phyloP scores from a whole-genome alignment of 768 basidiomycete genomes.

The Leccinellum albellum region DNA sequence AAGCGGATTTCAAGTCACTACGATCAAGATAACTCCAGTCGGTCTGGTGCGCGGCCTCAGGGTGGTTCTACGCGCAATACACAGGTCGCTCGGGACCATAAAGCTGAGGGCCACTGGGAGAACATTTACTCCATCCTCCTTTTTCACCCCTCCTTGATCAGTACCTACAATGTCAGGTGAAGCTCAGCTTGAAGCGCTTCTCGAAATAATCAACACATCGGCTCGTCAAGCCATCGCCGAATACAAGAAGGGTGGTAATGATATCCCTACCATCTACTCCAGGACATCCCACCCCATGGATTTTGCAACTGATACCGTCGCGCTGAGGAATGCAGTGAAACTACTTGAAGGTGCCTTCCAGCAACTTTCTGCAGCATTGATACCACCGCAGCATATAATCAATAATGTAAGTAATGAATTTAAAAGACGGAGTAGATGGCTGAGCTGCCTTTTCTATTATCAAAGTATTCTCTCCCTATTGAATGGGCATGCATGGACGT shows the following conservation, averaged over 20 bases:
- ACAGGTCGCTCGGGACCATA: no score
- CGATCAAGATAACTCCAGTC: no score
- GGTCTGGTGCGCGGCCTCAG: no score
- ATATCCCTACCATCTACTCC: constrained; percentile 24
- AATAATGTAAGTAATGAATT: constrained; percentile 14
- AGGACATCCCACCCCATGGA: constrained; percentile 23
- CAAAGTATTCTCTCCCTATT: constrained; percentile 17
- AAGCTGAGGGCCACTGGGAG: not conserved
- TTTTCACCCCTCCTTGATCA: not conserved
- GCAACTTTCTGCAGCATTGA: constrained; percentile 23
- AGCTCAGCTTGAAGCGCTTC: constrained; percentile 3
- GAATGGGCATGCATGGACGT: constrained; percentile 27
- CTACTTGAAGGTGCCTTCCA: constrained; percentile 26
- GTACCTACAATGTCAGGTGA: constrained; percentile 17
- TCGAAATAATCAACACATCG: constrained; percentile 29
- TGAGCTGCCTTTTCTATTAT: not conserved
- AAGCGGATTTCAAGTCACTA: no score
- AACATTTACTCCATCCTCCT: not conserved
- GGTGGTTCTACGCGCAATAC: no score
- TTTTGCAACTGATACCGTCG: constrained; percentile 14
- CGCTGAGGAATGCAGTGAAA: constrained; percentile 23
- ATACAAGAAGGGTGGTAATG: constrained; percentile 22
- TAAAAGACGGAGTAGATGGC: not conserved
- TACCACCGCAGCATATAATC: constrained; percentile 27
- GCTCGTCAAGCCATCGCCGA: constrained; percentile 24